Percentiles rank a stretch among this genome's conserved stretches.
These are phyloP conservation scores for Tolypocladium guangdongense DNA, from an alignment of 2,329 filamentous ascomycete genomes.

Conservation along the genomic window DNA sequence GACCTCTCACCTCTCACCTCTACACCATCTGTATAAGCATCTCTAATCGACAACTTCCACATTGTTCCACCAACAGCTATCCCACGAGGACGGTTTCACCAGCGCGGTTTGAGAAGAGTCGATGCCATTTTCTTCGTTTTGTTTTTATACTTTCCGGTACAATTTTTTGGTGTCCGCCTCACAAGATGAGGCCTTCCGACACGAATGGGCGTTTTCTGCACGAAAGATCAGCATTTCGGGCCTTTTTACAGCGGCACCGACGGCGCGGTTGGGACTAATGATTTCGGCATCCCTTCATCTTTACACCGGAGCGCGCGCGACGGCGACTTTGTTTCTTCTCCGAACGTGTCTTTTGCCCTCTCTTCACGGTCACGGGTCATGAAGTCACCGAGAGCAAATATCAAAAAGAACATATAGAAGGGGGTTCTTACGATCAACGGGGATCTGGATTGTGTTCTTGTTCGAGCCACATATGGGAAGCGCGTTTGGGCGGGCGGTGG, in stretches of 20 bases:
- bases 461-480: slow-evolving; percentile 25
- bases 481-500: slow-evolving; percentile 18
- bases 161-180: slow-evolving; percentile 20
- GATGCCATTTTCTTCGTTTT: slow-evolving; percentile 33
- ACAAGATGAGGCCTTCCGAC: slow-evolving; percentile 26
- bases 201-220: slow-evolving; percentile 28
- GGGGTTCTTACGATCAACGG: slow-evolving; percentile 21
- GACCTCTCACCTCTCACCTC: slow-evolving; percentile 14
- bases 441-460: slow-evolving; percentile 21
- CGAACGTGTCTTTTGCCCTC: slow-evolving; percentile 18
- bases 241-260: slow-evolving; percentile 6
- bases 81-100: slow-evolving; percentile 20
- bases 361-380: slow-evolving; percentile 28
- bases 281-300: slow-evolving; percentile 8
- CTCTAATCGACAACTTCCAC: slow-evolving; percentile 33
- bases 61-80: slow-evolving; percentile 17
- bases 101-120: slow-evolving; percentile 32
- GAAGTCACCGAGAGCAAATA: slow-evolving; percentile 33
- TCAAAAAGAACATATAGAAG: slow-evolving; percentile 38
- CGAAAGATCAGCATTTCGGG: slow-evolving; percentile 12
- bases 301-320: slow-evolving; percentile 9
- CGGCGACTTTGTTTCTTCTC: slow-evolving; percentile 2
- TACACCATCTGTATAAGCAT: slow-evolving; percentile 34
- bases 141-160: slow-evolving; percentile 13
- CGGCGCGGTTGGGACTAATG: slow-evolving; percentile 7